Percentiles rank a stretch among this genome's conserved stretches.
Conservation (phyloP, 148 eudicot genomes). For the Spergularia bocconei region DNA sequence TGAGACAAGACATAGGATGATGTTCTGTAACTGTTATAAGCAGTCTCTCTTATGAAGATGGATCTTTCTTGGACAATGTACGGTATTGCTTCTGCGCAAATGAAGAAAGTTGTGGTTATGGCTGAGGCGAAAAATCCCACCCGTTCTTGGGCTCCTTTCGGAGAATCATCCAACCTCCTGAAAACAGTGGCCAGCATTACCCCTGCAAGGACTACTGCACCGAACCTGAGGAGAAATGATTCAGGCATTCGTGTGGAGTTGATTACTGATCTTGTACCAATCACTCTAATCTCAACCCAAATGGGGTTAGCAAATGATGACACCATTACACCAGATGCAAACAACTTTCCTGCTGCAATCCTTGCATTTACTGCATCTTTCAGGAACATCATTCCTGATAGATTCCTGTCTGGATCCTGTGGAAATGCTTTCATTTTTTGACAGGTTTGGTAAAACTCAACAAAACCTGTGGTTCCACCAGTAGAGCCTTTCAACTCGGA, state of each 20-base stretch:
- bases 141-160: constrained; percentile 79
- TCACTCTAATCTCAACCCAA: constrained; percentile 51
- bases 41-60: constrained; percentile 79
- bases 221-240: constrained; percentile 58
- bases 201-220: constrained; percentile 65
- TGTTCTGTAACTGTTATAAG: constrained; percentile 69
- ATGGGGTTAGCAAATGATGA: constrained; percentile 73
- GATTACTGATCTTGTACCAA: constrained; percentile 47
- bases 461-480: constrained; percentile 58
- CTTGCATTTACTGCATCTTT: constrained; percentile 85
- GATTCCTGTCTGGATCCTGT: background rate
- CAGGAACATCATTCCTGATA: constrained; percentile 28
- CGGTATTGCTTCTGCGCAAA: constrained; percentile 78
- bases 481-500: constrained; percentile 73
- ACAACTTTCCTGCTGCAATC: constrained; percentile 82
- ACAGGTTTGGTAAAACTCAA: constrained; percentile 75
- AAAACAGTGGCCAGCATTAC: constrained; percentile 85
- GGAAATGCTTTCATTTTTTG: constrained; percentile 39
- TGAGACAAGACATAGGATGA: constrained; percentile 73
- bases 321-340: constrained; percentile 40
- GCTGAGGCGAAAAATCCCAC: constrained; percentile 79
- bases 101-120: constrained; percentile 80
- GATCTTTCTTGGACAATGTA: constrained; percentile 70
- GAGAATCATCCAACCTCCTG: constrained; percentile 76
- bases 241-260: constrained; percentile 83